phyloP scores from a whole-genome alignment of 2,329 filamentous ascomycete genomes.

The Aspergillus versicolor region DNA sequence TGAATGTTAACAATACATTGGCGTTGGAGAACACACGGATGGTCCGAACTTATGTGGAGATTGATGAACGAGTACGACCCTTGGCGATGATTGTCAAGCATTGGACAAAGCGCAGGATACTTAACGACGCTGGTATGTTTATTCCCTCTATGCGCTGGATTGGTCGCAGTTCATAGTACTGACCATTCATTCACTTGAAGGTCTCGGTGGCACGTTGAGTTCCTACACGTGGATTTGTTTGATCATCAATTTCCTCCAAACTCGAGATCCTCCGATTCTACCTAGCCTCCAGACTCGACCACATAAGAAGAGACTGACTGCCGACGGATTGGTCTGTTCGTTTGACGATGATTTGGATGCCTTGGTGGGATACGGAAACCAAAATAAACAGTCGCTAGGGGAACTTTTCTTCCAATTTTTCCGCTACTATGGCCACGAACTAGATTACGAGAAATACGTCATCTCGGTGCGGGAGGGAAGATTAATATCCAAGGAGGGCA shows the following conservation, averaged over 20 bases:
- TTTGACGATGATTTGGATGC: slow-evolving; percentile 86
- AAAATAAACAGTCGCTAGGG: slow-evolving; percentile 79
- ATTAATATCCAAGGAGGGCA: slow-evolving; percentile 76
- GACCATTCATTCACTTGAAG: slow-evolving; percentile 47
- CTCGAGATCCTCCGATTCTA: slow-evolving; percentile 77
- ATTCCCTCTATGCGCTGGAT: background rate
- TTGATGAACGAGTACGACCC: slow-evolving; percentile 85
- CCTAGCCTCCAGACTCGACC: slow-evolving; percentile 78
- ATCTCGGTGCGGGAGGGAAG: slow-evolving; percentile 82
- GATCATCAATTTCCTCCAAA: slow-evolving; percentile 94
- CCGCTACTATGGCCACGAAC: slow-evolving; percentile 87
- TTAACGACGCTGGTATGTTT: slow-evolving; percentile 89
- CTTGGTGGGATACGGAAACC: slow-evolving; percentile 69
- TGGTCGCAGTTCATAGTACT: slow-evolving; percentile 9
- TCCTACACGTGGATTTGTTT: slow-evolving; percentile 99
- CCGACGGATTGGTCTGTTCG: slow-evolving; percentile 67
- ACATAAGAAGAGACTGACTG: slow-evolving; percentile 59
- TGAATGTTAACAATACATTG: slow-evolving; percentile 98
- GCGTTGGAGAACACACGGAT: slow-evolving; percentile 96
- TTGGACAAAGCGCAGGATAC: slow-evolving; percentile 88
- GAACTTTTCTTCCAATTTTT: slow-evolving; percentile 95
- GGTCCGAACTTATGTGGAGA: slow-evolving; percentile 95
- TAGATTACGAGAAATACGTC: slow-evolving; percentile 81
- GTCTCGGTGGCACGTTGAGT: slow-evolving; percentile 88
- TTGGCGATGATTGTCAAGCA: slow-evolving; percentile 97